Percentiles rank a stretch among this genome's conserved stretches.
These are phyloP conservation scores for Fusarium pseudocircinatum DNA, from an alignment of 2,329 filamentous ascomycete species.

Conservation along the genomic window DNA sequence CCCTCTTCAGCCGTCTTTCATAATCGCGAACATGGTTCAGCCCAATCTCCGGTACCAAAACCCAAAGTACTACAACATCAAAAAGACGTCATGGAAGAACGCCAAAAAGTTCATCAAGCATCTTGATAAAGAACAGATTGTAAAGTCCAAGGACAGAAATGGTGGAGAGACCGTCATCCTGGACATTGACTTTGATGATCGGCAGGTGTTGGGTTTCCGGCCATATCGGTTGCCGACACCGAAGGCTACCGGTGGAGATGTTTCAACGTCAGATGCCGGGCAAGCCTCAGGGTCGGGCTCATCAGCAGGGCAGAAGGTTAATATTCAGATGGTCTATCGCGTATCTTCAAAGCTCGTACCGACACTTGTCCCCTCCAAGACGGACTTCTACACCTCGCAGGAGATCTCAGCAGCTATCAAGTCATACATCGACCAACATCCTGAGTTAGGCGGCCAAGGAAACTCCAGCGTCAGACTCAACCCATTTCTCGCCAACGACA, in stretches of 20 bases:
- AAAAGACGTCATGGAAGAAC: conserved; percentile 40
- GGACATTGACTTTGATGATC: conserved; percentile 34
- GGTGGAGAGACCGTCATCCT: conserved; percentile 39
- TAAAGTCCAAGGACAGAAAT: conserved; percentile 34
- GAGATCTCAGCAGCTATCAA: conserved; percentile 35
- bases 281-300: not conserved
- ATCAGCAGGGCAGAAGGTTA: conserved; percentile 19
- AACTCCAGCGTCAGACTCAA: conserved; percentile 32
- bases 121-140: conserved; percentile 20
- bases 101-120: conserved; percentile 40
- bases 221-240: conserved; percentile 30
- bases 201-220: conserved; percentile 21
- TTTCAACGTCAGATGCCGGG: not conserved
- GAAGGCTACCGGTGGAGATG: not conserved
- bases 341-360: conserved; percentile 31
- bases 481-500: conserved; percentile 33
- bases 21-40: conserved; percentile 40
- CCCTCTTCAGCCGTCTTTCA: conserved; percentile 35
- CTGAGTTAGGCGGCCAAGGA: conserved; percentile 29
- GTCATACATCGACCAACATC: conserved; percentile 33
- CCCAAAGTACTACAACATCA: conserved; percentile 32
- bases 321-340: conserved; percentile 32
- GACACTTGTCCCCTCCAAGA: conserved; percentile 34
- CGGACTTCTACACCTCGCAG: conserved; percentile 29
- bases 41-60: conserved; percentile 35